A percentile compares a stretch with the other conserved stretches of the same genome.
phyloP scores from a whole-genome alignment of 345 rosid species.

The Arabidopsis thaliana region TAIR10.1 NC_003076.8:25717001-25717500 shows the following conservation, averaged over 20 bases:
- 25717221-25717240: background rate
- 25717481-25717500: slow-evolving; percentile 35
- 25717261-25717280: background rate
- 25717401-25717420: background rate
- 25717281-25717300: background rate
- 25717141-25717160: background rate
- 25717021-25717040: no score
- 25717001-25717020: no score
- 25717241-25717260: background rate
- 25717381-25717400: background rate
- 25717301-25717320: background rate
- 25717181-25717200: background rate
- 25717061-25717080: no score
- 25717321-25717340: background rate
- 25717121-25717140: no score
- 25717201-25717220: background rate
- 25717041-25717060: no score
- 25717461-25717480: slow-evolving; percentile 18
- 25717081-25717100: no score
- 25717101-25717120: no score
- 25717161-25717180: background rate
- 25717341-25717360: no score
- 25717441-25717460: slow-evolving; percentile 31
- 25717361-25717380: background rate
- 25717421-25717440: slow-evolving; percentile 35